Conservation (phyloP, 2,329 filamentous ascomycete genomes). For the Aspergillaceae sp. region DNA sequence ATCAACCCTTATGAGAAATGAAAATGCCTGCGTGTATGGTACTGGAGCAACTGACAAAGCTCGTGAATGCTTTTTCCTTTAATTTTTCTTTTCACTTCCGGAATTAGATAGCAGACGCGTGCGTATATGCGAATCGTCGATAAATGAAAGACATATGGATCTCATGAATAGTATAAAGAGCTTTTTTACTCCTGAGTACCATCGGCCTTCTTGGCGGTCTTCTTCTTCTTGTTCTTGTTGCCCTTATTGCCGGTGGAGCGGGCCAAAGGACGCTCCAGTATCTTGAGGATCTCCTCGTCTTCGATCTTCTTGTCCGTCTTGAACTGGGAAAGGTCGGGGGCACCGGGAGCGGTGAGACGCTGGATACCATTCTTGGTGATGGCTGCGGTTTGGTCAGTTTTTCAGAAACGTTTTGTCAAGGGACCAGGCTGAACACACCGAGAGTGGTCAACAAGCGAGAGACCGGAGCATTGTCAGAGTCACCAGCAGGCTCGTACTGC, state of each 20-base stretch:
- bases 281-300: slow-evolving; percentile 90
- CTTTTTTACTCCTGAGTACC: slow-evolving; percentile 25
- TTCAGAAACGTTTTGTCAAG: no score
- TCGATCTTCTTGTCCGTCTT: slow-evolving; percentile 97
- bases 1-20: not conserved
- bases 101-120: slow-evolving; percentile 10
- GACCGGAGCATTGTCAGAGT: slow-evolving; percentile 80
- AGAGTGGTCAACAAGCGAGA: slow-evolving; percentile 83
- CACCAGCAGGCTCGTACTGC: slow-evolving; percentile 91
- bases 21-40: not conserved
- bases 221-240: slow-evolving; percentile 89
- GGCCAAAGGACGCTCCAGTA: slow-evolving; percentile 75
- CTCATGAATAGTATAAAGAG: not conserved
- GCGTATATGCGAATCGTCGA: slow-evolving; percentile 2
- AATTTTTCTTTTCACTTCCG: not conserved
- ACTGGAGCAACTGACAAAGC: not conserved
- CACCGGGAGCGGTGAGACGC: slow-evolving; percentile 68
- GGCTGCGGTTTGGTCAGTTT: slow-evolving; percentile 46
- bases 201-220: slow-evolving; percentile 42
- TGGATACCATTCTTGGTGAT: slow-evolving; percentile 97
- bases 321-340: slow-evolving; percentile 69
- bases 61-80: not conserved
- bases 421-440: slow-evolving; percentile 51
- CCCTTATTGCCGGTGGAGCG: slow-evolving; percentile 60
- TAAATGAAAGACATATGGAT: not conserved